Evolutionary conservation across 768 basidiomycete species (phyloP).

Genomic region (Lyophyllum atratum): DNA sequence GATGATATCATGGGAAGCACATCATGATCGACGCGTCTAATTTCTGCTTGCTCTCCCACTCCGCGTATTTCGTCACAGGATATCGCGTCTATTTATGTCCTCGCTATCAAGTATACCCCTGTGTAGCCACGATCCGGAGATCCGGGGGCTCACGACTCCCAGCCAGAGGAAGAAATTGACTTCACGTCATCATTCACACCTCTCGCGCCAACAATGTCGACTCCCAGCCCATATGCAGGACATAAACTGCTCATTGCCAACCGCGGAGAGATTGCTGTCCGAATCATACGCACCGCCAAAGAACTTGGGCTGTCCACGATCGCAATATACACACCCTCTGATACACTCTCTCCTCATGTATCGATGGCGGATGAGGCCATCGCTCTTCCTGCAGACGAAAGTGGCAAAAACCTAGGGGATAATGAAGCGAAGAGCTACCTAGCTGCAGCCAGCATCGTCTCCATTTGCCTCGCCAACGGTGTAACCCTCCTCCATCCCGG

Average conservation of each 20-base stretch:
- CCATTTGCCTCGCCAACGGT: constrained; percentile 38
- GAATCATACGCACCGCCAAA: constrained; percentile 59
- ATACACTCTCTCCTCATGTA: constrained; percentile 61
- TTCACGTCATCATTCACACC: no score
- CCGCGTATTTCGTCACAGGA: neutral
- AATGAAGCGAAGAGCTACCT: constrained; percentile 50
- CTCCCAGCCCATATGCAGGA: constrained; percentile 14
- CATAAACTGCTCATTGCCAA: constrained; percentile 68
- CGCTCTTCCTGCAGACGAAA: constrained; percentile 26
- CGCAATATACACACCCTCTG: constrained; percentile 61
- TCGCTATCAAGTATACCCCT: no score
- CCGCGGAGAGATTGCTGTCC: constrained; percentile 71
- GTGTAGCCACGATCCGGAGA: neutral
- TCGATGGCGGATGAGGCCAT: constrained; percentile 52
- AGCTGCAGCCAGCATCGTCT: constrained; percentile 36
- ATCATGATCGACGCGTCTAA: neutral
- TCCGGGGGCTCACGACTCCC: neutral
- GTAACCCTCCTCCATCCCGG: constrained; percentile 63
- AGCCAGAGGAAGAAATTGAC: no score
- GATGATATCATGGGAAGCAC: neutral
- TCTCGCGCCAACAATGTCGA: neutral
- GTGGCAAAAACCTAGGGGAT: neutral
- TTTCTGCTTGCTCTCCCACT: neutral
- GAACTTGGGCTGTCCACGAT: constrained; percentile 52
- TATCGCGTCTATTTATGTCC: neutral